A percentile compares a stretch with the other conserved stretches of the same genome.
Conservation (phyloP, 1,284 basidiomycete species). For the Pseudozyma sp. region DNA sequence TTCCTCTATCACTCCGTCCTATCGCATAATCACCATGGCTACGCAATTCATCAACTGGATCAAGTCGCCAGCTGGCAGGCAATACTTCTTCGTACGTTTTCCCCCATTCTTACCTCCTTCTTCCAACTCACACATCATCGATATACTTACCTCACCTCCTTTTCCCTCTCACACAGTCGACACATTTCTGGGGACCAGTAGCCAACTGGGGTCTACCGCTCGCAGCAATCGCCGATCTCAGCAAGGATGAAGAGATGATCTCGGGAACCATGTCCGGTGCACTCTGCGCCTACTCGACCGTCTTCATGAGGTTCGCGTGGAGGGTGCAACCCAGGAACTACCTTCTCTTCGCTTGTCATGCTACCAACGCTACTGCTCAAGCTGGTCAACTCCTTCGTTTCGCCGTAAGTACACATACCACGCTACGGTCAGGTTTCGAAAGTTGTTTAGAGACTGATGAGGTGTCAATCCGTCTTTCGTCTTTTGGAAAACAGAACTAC, state of each 20-base stretch:
- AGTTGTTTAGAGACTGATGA: background rate
- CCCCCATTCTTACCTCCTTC: background rate
- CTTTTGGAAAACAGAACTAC: conserved; percentile 44
- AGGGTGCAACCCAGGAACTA: conserved; percentile 66
- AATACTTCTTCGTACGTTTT: conserved; percentile 66
- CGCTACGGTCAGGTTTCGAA: background rate
- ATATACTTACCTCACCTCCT: background rate
- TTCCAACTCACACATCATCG: background rate
- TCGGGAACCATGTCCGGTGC: conserved; percentile 65
- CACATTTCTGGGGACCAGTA: conserved; percentile 68
- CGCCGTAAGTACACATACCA: conserved; percentile 44
- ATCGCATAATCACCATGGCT: conserved; percentile 39
- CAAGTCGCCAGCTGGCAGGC: conserved; percentile 63
- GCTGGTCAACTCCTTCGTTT: conserved; percentile 57
- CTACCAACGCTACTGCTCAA: conserved; percentile 65
- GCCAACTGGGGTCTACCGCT: conserved; percentile 68
- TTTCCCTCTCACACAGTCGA: conserved; percentile 40
- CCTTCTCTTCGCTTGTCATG: conserved; percentile 66
- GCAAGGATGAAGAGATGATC: conserved; percentile 67
- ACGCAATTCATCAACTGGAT: conserved; percentile 64
- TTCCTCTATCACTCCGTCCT: background rate
- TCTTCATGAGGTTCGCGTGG: conserved; percentile 68
- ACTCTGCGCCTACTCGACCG: conserved; percentile 61
- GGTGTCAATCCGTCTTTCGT: background rate
- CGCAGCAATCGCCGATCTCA: conserved; percentile 65